Conservation (phyloP, 371 early-diverging fungal genomes). For the Mortierella sp. region DNA sequence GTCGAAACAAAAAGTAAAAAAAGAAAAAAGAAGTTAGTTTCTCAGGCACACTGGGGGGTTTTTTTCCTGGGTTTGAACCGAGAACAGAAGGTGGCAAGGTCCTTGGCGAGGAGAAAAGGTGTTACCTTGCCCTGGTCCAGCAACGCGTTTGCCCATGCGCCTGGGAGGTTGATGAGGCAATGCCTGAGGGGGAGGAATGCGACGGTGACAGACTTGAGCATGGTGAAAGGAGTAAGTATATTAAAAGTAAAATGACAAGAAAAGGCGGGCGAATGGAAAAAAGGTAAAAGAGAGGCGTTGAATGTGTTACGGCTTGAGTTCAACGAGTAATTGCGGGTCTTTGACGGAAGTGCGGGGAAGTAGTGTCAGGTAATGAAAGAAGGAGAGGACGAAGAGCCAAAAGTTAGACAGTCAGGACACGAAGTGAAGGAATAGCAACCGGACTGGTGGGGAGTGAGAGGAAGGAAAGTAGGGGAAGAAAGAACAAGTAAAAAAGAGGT, state of each 20-base stretch:
- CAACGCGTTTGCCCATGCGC: slow-evolving; percentile 73
- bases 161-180: slow-evolving; percentile 77
- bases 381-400: background rate
- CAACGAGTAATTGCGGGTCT: background rate
- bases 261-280: slow-evolving; percentile 1
- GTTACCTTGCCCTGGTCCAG: slow-evolving; percentile 76
- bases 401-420: background rate
- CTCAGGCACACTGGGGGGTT: background rate
- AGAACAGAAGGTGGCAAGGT: background rate
- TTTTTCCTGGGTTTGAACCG: background rate
- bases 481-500: background rate
- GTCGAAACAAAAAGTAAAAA: background rate
- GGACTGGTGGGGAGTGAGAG: background rate
- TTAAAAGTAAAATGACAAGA: background rate
- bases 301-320: background rate
- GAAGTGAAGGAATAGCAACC: background rate
- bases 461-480: background rate
- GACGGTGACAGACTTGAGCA: slow-evolving; percentile 71
- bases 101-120: background rate
- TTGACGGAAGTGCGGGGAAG: slow-evolving; percentile 11
- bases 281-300: background rate
- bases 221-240: slow-evolving; percentile 20
- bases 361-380: background rate
- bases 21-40: background rate
- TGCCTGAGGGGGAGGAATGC: slow-evolving; percentile 70